These are phyloP conservation scores for Williopsis jadinii DNA, from an alignment of 1,139 yeast genomes.

Conservation along the genomic window DNA sequence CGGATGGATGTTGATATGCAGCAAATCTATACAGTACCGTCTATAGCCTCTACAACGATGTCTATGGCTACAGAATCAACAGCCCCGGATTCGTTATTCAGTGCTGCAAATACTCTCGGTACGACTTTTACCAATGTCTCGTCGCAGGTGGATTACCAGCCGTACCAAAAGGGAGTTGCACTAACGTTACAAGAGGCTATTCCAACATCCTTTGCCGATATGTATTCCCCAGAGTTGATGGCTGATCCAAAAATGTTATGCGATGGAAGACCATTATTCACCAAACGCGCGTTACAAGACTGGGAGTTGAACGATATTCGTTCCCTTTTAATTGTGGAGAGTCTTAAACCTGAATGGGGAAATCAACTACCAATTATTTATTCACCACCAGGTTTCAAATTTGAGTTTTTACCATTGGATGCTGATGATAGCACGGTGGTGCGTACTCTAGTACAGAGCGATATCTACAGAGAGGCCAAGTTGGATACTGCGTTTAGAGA, in stretches of 20 bases:
- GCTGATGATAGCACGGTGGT: conserved; percentile 43
- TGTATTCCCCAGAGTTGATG: conserved; percentile 47
- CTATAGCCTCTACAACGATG: conserved; percentile 15
- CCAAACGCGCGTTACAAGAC: conserved; percentile 50
- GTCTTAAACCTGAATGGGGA: conserved; percentile 45
- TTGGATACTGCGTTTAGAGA: conserved; percentile 43
- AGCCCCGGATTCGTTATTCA: conserved; percentile 13
- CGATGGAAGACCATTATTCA: conserved; percentile 54
- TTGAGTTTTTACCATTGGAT: conserved; percentile 43
- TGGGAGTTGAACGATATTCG: conserved; percentile 65
- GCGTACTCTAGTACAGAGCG: conserved; percentile 42
- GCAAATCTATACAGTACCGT: conserved; percentile 19
- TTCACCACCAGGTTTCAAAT: conserved; percentile 27
- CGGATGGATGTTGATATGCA: conserved; percentile 4
- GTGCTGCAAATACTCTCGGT: conserved; percentile 12
- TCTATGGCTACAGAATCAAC: conserved; percentile 5
- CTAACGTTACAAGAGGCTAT: conserved; percentile 33
- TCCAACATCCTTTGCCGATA: conserved; percentile 41
- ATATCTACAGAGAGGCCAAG: conserved; percentile 51
- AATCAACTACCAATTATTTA: conserved; percentile 39
- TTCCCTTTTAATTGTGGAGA: conserved; percentile 47
- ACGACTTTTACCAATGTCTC: conserved; percentile 16
- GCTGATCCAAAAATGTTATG: conserved; percentile 33
- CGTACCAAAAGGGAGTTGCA: not conserved
- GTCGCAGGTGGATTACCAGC: not conserved